Evolutionary conservation across 306 rosid species (phyloP), one percentile per base, ranked within the genome.

Genomic region (Astragalus glycyphyllos): DNA sequence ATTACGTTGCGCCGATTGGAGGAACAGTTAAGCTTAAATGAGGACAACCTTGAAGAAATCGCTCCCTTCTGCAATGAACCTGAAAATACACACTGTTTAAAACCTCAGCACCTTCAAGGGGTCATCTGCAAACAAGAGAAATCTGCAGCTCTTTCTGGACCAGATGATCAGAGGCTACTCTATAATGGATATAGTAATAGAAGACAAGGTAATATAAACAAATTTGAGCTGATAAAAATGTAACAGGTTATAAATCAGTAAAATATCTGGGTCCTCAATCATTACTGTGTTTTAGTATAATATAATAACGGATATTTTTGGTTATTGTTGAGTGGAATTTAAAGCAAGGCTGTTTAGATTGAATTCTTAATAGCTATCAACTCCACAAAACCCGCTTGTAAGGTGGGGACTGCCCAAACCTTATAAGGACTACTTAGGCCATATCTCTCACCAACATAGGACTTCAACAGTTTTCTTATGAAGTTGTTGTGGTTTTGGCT

Each of bases 21-120:
- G 86, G 90, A 82, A 81, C 99, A 91, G 72, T 84, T 95, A 74
- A 95, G 96, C 86, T 82, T 95, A 69, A 86, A 85, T 63, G 88
- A 87, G 32, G 86, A 86, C 64, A 83, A 73, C 73, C n/a, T 86
- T 64, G 69, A 86, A 47, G 85, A 82, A 20, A 76, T 89, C 53
- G 71, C 58, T 73, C 54, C 83, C 65, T 72, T 77, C 65, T 38
- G 7, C 47, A 48, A 58, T 53, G 73, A 55, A 7, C 76, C 72
- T 29, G 87, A 86, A 76, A 71, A 54, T 67, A 16, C 84, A 66
- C 55, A 64, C 57, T 79, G 71, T 71, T 74, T 80, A 14, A 63
- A 77, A 59, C 68, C 77, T 69, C 77, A 76, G 57, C 81, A 84
- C 15, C 72, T 73, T 53, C 61, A 41, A 67, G 48, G 55, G 64